These are phyloP conservation scores for Metroxylon sagu DNA, from an alignment of 176 grass and related monocot species.

Conservation along the genomic window DNA sequence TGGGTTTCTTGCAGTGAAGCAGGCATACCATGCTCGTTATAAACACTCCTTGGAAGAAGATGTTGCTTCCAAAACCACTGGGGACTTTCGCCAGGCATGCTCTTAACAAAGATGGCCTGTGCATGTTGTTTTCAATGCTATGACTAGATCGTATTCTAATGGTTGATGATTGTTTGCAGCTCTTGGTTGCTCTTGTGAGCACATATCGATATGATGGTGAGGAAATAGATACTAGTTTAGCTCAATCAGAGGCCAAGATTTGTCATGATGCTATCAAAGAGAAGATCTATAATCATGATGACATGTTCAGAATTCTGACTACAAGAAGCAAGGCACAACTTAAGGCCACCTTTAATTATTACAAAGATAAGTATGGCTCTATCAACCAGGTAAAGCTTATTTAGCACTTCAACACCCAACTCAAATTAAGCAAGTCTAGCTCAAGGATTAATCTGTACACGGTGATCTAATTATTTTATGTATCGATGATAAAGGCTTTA, in stretches of 20 bases:
- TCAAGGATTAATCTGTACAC: background rate
- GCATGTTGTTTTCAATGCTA: background rate
- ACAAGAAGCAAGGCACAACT: constrained; percentile 82
- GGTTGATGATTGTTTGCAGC: constrained; percentile 19
- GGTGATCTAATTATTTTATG: background rate
- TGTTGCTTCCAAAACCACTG: constrained; percentile 36
- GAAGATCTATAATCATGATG: constrained; percentile 26
- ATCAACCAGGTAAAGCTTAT: constrained; percentile 49
- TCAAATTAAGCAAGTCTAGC: background rate
- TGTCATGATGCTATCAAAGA: constrained; percentile 30
- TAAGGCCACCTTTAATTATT: constrained; percentile 50
- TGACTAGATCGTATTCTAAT: background rate
- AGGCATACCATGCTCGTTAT: constrained; percentile 53
- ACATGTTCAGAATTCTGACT: constrained; percentile 60
- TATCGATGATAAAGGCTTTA: constrained; percentile 38
- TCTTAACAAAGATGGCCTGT: background rate
- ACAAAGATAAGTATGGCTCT: constrained; percentile 36
- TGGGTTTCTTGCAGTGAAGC: constrained; percentile 55
- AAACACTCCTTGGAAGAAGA: constrained; percentile 76
- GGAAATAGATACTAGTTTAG: constrained; percentile 37
- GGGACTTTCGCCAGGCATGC: constrained; percentile 44
- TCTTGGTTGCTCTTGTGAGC: constrained; percentile 45
- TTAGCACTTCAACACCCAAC: no score
- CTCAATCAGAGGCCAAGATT: constrained; percentile 48
- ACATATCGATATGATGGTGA: constrained; percentile 66